Evolutionary conservation across 1,139 yeast genomes (phyloP), one percentile per base, ranked within the genome.

Genomic region (Sugiyamaella novakii): DNA sequence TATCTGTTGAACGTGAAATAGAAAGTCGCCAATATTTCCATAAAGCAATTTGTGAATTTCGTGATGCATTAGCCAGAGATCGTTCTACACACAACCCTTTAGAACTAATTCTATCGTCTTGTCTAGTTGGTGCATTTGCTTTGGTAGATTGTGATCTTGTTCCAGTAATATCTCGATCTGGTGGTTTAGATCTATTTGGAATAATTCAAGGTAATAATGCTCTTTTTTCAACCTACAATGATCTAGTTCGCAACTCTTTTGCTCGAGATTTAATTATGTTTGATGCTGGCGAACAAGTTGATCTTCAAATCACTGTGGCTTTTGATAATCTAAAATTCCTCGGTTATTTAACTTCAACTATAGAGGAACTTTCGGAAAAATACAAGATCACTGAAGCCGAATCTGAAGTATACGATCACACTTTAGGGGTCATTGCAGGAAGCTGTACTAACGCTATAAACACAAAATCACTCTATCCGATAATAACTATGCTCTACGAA

Each of bases 121-220:
- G 47, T 19, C 30, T 48, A 12, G 40, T 39, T 3, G 30, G 38
- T 3, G 48, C 37, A 10, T 38, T 43, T 18, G n/a, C 43, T 5
- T 18, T 48, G 17, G 22, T 43, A 18, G 46, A 48, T 29, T 37
- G 25, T n/a, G 30, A 27, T 11, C 36, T 34, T 5, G 35, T 39
- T 3, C 51, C 51, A 2, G 46, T 48, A 22, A 12, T 48, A 18
- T 43, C 51, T 3, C 25, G 38, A 5, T 12, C 48, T 1, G 47
- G 47, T 6, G 45, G 45, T n/a, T 21, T 48, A n/a, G 51, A 48
- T 31, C 5, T 40, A 7, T 43, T 43, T 22, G 47, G 48, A n/a
- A 34, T 48, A 11, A 29, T 36, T 22, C 38, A 35, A 22, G 50
- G 50, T 7, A 47, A 36, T 12, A 30, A 22, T n/a, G 50, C 39